Evolutionary conservation across 169 alveolate species (phyloP).

Genomic region (Cryptosporidium baileyi): DNA sequence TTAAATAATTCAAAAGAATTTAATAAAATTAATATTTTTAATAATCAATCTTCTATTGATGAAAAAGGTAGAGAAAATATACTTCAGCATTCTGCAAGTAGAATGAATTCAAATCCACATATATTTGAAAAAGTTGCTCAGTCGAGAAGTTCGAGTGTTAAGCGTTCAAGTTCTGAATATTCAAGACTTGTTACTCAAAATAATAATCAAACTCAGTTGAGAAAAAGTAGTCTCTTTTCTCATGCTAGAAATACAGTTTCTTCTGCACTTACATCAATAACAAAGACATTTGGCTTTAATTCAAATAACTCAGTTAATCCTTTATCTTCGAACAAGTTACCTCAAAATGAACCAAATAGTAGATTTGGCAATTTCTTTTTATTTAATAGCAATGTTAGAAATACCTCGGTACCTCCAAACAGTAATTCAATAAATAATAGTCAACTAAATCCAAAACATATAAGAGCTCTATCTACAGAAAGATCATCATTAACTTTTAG

Average conservation of each 20-base stretch:
- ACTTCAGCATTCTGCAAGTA: background rate
- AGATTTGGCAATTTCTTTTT: too few relatives aligned
- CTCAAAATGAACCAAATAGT: too few relatives aligned
- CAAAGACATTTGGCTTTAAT: constrained; percentile 37
- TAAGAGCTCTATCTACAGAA: constrained; percentile 35
- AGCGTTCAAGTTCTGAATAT: constrained; percentile 42
- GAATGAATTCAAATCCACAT: constrained; percentile 30
- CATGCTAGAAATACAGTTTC: constrained; percentile 49
- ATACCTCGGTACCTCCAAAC: constrained; percentile 19
- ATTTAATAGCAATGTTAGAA: background rate
- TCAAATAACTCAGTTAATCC: too few relatives aligned
- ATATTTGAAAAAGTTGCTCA: background rate
- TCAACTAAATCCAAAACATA: background rate
- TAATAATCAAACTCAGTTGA: background rate
- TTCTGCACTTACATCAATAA: constrained; percentile 58
- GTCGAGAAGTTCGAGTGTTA: background rate
- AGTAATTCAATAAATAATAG: background rate
- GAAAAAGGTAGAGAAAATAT: constrained; percentile 46
- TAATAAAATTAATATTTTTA: too few relatives aligned
- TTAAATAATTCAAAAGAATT: too few relatives aligned
- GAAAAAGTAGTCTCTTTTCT: constrained; percentile 11
- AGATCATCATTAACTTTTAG: constrained; percentile 8
- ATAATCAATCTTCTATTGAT: too few relatives aligned
- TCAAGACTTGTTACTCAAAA: background rate
- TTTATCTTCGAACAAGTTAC: too few relatives aligned